Evolutionary conservation across 768 basidiomycete species (phyloP), one percentile per base, ranked within the genome.

Genomic region (Pleurotus sapidus): DNA sequence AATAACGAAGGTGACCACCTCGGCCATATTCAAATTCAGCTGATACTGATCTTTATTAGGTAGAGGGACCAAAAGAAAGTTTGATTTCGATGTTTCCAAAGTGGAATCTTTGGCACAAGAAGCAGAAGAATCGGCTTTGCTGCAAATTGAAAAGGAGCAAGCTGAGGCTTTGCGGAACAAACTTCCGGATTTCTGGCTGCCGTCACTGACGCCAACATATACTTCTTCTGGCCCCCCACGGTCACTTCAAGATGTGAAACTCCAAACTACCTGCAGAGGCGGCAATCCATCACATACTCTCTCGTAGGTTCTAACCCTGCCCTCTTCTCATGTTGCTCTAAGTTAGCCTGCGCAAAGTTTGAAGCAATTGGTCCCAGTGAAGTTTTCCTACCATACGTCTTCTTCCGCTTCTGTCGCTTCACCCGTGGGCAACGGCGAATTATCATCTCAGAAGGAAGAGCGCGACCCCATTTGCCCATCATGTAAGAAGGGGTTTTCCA

Each of bases 161-260:
- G 88, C 89, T 0, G 93, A 94, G 60, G 82, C 88, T 3, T 74
- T 96, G 57, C 91, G 88, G 58, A 82, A 84, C 59, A 97, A 98
- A 70, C 81, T 98, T 2, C 95, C 97, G 2, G 95, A 97, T 65
- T 99, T 97, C 69, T 99, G 97, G 97, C 78, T 99, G 39, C 95
- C 95, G 2, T 94, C 91, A 0, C 73, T 98, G 23, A 95, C 95
- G 0, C 95, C 95, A 0, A 95, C 82, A 46, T 84, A 90, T 70
- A 74, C 82, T 20, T 77, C 89, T 30, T 77, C 67, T 49, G 85
- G 85, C 0, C 80, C 78, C 8, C 87, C 87, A 1, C 78, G 76
- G 24, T 88, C 87, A 3, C 71, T 94, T 43, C 79, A 82, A 63
- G 92, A 95, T 63, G 81, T 95, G 34, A 94, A 94, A 70, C 72